phyloP scores from a whole-genome alignment of 495 filamentous ascomycete genomes.

The Cairneyella variabilis region DNA sequence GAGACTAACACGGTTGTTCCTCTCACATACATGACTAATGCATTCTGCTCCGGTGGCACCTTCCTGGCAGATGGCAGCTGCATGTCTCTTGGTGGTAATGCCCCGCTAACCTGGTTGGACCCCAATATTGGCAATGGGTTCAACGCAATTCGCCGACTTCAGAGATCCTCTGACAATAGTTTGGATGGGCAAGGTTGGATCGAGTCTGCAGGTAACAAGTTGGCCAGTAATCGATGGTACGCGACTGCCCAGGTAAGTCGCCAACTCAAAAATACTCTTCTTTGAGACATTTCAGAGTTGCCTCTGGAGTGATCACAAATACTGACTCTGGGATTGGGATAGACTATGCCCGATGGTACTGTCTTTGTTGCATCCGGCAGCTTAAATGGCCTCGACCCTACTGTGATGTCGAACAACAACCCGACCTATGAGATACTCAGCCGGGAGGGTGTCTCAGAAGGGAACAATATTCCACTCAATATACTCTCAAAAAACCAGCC shows the following conservation, averaged over 20 bases:
- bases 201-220: conserved; percentile 54
- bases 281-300: too few relatives aligned
- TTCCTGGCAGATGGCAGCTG: conserved; percentile 56
- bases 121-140: conserved; percentile 57
- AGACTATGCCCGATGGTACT: conserved; percentile 51
- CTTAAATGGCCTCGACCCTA: conserved; percentile 56
- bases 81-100: conserved; percentile 55
- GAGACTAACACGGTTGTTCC: conserved; percentile 41
- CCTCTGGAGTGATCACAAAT: too few relatives aligned
- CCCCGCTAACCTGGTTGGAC: conserved; percentile 49
- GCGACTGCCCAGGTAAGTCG: conserved; percentile 52
- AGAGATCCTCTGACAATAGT: conserved; percentile 43
- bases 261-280: too few relatives aligned
- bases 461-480: conserved; percentile 42
- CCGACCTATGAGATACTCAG: conserved; percentile 56
- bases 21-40: conserved; percentile 54
- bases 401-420: conserved; percentile 54
- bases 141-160: conserved; percentile 50
- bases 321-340: too few relatives aligned
- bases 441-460: conserved; percentile 35
- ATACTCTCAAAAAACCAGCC: conserved; percentile 56
- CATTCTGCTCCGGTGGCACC: conserved; percentile 58
- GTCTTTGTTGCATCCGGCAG: conserved; percentile 61
- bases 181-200: conserved; percentile 49
- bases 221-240: conserved; percentile 56